Evolutionary conservation across 768 basidiomycete species (phyloP), one percentile per base, ranked within the genome.

Genomic region (Cystobasidium ongulense): DNA sequence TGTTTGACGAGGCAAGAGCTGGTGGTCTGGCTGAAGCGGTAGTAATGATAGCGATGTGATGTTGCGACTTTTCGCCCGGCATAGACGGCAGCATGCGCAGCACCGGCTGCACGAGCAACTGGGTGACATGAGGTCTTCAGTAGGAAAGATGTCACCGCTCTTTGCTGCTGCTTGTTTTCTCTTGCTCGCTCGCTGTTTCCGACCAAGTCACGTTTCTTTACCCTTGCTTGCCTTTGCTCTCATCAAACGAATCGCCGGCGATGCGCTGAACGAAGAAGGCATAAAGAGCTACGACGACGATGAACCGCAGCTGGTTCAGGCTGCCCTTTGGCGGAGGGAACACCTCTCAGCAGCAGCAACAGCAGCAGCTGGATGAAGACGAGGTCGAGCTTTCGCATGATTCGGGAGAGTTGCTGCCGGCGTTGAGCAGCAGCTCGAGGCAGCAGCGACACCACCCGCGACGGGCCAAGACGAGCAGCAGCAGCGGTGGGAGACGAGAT

Each of bases 261-360:
- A 29, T 27, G 29, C 57, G 8, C 25, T 29, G 33, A n/a, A 5
- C 7, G 52, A n/a, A n/a, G n/a, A n/a, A 59, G 57, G 23, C 13
- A 27, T 17, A 59, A 53, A 5, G 27, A 23, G 31, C 4, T 38
- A 21, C 11, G 10, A 31, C 7, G 27, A 67, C 52, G 25, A 71
- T 71, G 68, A 71, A 71, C 35, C 52, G 68, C 52, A 71, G 68
- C 54, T 71, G 68, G 68, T 71, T 71, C 68, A 8, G 68, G 18
- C 52, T 54, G 50, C 68, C 68, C 10, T 71, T 71, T 36, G 54
- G 68, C 23, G 54, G 68, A 11, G 38, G 53, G 5, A 21, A 27
- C 4, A 4, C 8, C 1, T 29, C 2, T 43, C 23, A 31, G 17
- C 50, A 52, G 21, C 66, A 68, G 50, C 31, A 46, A 17, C 31